Conservation (phyloP, 768 basidiomycete genomes). For the Macrocybe gigantea region DNA sequence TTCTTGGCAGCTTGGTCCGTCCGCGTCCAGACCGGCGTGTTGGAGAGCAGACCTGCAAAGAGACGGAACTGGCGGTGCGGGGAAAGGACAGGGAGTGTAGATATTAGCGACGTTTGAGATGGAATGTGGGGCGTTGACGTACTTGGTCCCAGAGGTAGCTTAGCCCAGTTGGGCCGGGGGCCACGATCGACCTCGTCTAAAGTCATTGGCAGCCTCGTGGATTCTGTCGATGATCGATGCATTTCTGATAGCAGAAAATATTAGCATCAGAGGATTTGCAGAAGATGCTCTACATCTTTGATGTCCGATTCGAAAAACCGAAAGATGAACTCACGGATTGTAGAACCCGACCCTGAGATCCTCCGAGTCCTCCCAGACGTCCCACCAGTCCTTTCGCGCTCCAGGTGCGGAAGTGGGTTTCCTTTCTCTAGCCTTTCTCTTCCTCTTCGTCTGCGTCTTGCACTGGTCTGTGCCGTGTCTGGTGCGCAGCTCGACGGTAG, state of each 20-base stretch:
- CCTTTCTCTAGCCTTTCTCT: slow-evolving; percentile 33
- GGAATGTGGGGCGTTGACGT: slow-evolving; percentile 5
- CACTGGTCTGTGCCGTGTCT: slow-evolving; percentile 51
- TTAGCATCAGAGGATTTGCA: neutral
- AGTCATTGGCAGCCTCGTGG: slow-evolving; percentile 53
- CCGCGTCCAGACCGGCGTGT: slow-evolving; percentile 37
- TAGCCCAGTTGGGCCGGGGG: slow-evolving; percentile 25
- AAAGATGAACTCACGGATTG: slow-evolving; percentile 39
- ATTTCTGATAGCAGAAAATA: slow-evolving; percentile 26
- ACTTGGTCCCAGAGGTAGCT: slow-evolving; percentile 60
- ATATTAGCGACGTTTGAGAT: too few species aligned
- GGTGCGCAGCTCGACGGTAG: slow-evolving; percentile 49
- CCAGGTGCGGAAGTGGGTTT: neutral
- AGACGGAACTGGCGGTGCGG: slow-evolving; percentile 46
- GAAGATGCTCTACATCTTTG: neutral
- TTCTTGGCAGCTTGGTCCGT: slow-evolving; percentile 24
- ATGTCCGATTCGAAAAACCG: neutral
- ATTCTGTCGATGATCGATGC: slow-evolving; percentile 47
- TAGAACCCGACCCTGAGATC: slow-evolving; percentile 36
- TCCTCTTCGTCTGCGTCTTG: slow-evolving; percentile 51
- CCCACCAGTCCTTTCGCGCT: slow-evolving; percentile 48
- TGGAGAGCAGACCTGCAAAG: slow-evolving; percentile 52
- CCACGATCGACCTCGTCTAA: slow-evolving; percentile 37
- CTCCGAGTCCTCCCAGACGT: slow-evolving; percentile 67
- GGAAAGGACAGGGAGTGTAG: neutral